These are phyloP conservation scores for Ganoderma lucidum DNA, from an alignment of 1,284 basidiomycete genomes.

Conservation along the genomic window DNA sequence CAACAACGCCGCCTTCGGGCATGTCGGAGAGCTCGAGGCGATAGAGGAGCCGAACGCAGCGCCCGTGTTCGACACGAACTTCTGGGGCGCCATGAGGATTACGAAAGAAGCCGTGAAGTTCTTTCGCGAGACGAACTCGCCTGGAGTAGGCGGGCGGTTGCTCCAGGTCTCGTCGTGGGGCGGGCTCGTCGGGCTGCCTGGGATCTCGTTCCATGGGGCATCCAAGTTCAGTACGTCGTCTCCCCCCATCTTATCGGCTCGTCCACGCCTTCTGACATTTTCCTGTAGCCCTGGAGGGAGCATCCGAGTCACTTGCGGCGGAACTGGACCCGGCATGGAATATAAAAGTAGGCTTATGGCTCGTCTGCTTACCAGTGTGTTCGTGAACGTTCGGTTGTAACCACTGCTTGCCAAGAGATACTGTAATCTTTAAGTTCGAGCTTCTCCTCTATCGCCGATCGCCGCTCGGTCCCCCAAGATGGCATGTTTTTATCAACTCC, in stretches of 20 bases:
- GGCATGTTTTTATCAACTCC: too few relatives aligned
- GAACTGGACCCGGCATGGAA: slow-evolving; percentile 50
- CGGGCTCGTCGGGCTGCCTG: slow-evolving; percentile 37
- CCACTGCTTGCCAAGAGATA: too few relatives aligned
- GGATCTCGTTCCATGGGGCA: slow-evolving; percentile 43
- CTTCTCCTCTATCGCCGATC: too few relatives aligned
- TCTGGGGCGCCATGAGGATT: slow-evolving; percentile 47
- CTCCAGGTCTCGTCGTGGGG: slow-evolving; percentile 41
- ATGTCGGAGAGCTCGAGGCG: slow-evolving; percentile 38
- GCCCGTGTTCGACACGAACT: slow-evolving; percentile 36
- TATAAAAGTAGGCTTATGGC: slow-evolving; percentile 42
- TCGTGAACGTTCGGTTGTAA: too few relatives aligned
- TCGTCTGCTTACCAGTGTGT: not conserved
- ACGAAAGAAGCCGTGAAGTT: slow-evolving; percentile 44
- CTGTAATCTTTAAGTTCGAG: too few relatives aligned
- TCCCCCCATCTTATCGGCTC: too few relatives aligned
- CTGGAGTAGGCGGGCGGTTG: slow-evolving; percentile 41
- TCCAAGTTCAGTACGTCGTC: slow-evolving; percentile 36
- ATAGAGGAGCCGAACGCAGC: slow-evolving; percentile 37
- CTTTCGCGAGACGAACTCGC: slow-evolving; percentile 49
- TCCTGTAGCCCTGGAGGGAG: slow-evolving; percentile 36
- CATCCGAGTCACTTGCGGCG: slow-evolving; percentile 40
- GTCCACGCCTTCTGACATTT: not conserved
- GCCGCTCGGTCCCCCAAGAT: too few relatives aligned
- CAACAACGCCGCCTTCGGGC: slow-evolving; percentile 49